Conservation (phyloP, 179 eudicot genomes). For the Dionaea muscipula region DNA sequence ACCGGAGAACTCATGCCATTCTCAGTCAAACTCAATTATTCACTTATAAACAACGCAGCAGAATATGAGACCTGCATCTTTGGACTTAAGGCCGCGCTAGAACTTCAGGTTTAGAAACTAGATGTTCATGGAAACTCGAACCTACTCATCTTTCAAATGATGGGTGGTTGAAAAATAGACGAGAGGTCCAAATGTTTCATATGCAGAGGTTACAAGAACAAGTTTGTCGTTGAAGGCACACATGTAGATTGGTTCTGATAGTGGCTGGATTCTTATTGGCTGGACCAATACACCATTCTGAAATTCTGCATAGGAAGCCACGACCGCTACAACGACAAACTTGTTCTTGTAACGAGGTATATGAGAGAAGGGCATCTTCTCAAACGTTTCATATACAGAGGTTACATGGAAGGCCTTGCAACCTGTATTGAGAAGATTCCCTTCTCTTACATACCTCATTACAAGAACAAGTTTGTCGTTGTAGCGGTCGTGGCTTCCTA, state of each 20-base stretch:
- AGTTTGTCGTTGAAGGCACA: no score
- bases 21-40: not conserved
- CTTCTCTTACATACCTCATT: not conserved
- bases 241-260: no score
- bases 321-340: no score
- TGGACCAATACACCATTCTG: no score
- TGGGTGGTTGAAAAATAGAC: not conserved
- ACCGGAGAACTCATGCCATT: not conserved
- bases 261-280: no score
- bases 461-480: not conserved
- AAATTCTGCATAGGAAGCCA: no score
- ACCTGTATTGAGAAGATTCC: not conserved
- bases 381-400: no score
- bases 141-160: not conserved
- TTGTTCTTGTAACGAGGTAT: no score
- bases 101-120: not conserved
- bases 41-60: not conserved
- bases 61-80: not conserved
- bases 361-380: no score
- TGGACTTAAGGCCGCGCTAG: not conserved
- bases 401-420: not conserved
- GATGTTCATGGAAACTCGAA: not conserved
- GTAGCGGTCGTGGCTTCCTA: not conserved
- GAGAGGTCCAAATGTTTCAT: not conserved
- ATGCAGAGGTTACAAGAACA: no score